phyloP scores from a whole-genome alignment of 345 rosid genomes.

The Eucalyptus tenuipes region DNA sequence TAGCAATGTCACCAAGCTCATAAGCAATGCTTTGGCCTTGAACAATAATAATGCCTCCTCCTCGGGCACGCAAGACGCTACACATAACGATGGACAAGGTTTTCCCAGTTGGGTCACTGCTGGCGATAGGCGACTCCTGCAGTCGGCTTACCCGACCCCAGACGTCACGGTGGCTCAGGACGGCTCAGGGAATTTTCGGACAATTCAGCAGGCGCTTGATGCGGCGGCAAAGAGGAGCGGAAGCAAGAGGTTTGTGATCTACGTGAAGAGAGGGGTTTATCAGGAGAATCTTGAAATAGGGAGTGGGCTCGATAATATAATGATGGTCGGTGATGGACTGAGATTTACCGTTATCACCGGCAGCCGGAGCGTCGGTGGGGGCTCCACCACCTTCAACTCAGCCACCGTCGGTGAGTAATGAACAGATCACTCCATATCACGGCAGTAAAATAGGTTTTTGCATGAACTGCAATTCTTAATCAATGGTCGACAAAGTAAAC shows the following conservation, averaged over 20 bases:
- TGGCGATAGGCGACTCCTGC: slow-evolving; percentile 18
- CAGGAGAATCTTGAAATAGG: slow-evolving; percentile 60
- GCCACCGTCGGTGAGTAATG: slow-evolving; percentile 73
- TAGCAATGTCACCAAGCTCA: slow-evolving; percentile 16
- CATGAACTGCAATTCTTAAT: not conserved
- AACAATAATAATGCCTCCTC: not conserved
- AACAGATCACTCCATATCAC: not conserved
- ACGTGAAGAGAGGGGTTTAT: slow-evolving; percentile 73
- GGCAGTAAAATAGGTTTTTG: not conserved
- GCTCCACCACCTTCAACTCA: slow-evolving; percentile 81
- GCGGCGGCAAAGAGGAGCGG: slow-evolving; percentile 47
- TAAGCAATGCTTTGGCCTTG: slow-evolving; percentile 25
- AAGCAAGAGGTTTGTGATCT: slow-evolving; percentile 39
- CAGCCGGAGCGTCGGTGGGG: slow-evolving; percentile 50
- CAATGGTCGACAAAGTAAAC: not conserved
- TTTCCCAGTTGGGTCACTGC: slow-evolving; percentile 22
- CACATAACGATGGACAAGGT: not conserved
- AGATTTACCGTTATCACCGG: slow-evolving; percentile 52
- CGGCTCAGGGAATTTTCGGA: slow-evolving; percentile 16
- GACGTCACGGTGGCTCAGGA: slow-evolving; percentile 27
- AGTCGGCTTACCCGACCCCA: slow-evolving; percentile 2
- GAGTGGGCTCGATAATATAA: slow-evolving; percentile 32
- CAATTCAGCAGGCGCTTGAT: slow-evolving; percentile 12
- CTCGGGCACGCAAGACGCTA: not conserved
- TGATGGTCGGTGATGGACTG: slow-evolving; percentile 78